Base-by-base conservation (phyloP, 2,329 filamentous ascomycete genomes). In the Byssochlamys sp. region DNA sequence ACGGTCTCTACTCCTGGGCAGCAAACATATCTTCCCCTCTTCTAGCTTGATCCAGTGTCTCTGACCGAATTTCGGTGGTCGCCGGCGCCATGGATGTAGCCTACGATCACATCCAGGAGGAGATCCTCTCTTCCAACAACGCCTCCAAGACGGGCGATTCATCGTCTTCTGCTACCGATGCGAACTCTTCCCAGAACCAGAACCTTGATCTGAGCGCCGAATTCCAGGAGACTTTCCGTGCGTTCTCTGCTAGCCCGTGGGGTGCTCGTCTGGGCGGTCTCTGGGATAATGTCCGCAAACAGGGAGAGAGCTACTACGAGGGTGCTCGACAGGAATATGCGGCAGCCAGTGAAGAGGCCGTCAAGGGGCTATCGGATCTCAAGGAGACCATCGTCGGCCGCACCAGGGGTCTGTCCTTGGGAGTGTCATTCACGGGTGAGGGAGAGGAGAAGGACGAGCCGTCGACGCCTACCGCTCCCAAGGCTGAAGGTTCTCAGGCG, bases 101-200 rank as follows among this genome's bases (percentile, higher is more conserved):
- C 51, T 99, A 97, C 81, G 94, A 99, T 70, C 91, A 96, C 74
- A 95, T 97, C 67, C 86, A 90, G 71, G 90, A 96, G 77, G 87
- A 94, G 72, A 82, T 84, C 55, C 81, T 89, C 65, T 61, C 71
- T 61, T 79, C 83, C 45, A 81, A 84, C 66, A 79, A 85, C 58
- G 60, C 65, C 53, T 61, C 67, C 33, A 72, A 75, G 35, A 77
- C 80, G 62, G 75, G 78, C 60, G 75, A 77, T 50, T 72, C 73
- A 52, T 70, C 73, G 52, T 70, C 78, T 53, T 70, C 76, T 25
- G 73, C 75, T 76, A 57, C 83, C 35, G 55, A 65, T 27, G 57
- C 70, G 52, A 65, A 66, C 26, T 56, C 65, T 52, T 57, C 65
- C 53, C 63, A 69, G 58, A 65, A 67, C 59, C 67, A 67, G 60